Evolutionary conservation across 192 early-diverging fungal genomes (phyloP).

Genomic region (Globomyces pollinis-pini): DNA sequence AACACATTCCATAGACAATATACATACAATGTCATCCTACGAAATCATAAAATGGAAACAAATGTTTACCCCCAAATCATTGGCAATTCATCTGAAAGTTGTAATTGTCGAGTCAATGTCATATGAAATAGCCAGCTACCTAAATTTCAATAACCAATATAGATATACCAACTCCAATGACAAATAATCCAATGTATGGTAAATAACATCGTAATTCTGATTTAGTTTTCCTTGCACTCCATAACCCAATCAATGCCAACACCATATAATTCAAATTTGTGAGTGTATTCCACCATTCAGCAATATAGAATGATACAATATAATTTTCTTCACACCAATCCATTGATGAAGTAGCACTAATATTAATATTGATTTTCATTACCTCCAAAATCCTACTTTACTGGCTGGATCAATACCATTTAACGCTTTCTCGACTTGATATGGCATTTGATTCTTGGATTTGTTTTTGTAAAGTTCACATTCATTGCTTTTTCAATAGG

Average conservation of each 20-base stretch:
- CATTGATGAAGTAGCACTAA: constrained; percentile 27
- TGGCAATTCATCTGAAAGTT: constrained; percentile 74
- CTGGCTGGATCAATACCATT: no score
- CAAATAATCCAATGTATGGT: constrained; percentile 48
- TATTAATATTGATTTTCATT: no score
- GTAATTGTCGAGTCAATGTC: constrained; percentile 63
- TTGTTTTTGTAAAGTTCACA: no score
- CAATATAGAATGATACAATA: constrained; percentile 55
- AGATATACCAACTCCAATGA: constrained; percentile 70
- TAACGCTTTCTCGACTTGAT: no score
- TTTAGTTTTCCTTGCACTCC: constrained; percentile 33
- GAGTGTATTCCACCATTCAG: constrained; percentile 72
- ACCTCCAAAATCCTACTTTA: no score
- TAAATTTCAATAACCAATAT: no score
- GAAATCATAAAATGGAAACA: background rate
- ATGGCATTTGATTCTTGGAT: no score
- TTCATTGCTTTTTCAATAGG: no score
- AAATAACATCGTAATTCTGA: constrained; percentile 47
- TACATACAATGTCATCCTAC: background rate
- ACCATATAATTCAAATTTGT: constrained; percentile 62
- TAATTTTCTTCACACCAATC: constrained; percentile 61
- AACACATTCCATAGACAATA: constrained; percentile 8
- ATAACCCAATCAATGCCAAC: constrained; percentile 53
- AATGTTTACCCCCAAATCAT: constrained; percentile 27
- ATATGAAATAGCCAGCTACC: constrained; percentile 71